Evolutionary conservation across 2,329 filamentous ascomycete genomes (phyloP).

Genomic region (Penicillium occitanis): DNA sequence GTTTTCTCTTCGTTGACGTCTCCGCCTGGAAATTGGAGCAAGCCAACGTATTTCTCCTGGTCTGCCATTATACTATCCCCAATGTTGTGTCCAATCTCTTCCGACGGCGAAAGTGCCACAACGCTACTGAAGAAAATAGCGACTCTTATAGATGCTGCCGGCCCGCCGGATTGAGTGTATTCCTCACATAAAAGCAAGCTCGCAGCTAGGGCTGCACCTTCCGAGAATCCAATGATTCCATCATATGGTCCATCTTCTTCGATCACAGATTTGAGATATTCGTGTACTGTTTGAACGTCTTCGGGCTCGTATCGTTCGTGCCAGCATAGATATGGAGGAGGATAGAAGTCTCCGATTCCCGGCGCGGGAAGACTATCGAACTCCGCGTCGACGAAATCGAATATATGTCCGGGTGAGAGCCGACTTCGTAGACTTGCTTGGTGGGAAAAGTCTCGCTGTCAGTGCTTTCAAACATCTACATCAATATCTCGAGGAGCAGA

Average conservation of each 20-base stretch:
- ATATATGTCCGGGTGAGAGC: constrained; percentile 2
- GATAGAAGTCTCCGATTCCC: constrained; percentile 9
- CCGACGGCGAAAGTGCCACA: neutral
- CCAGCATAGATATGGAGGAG: constrained; percentile 15
- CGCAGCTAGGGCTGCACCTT: constrained; percentile 71
- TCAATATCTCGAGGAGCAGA: neutral
- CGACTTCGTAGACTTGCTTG: neutral
- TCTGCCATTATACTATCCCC: neutral
- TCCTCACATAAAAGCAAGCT: constrained; percentile 6
- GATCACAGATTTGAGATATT: neutral
- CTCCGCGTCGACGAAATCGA: constrained; percentile 11
- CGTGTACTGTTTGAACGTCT: constrained; percentile 1
- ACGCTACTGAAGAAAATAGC: constrained; percentile 11
- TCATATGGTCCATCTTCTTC: constrained; percentile 66
- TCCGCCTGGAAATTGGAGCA: neutral
- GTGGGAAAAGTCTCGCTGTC: neutral
- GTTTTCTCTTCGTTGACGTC: neutral
- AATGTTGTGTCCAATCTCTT: neutral
- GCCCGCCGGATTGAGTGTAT: neutral
- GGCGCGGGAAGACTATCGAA: constrained; percentile 1
- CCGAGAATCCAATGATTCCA: constrained; percentile 77
- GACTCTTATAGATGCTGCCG: neutral
- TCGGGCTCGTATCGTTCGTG: neutral
- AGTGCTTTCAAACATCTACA: neutral
- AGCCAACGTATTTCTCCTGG: neutral